Percentiles rank a stretch among this genome's conserved stretches.
Evolutionary conservation across 768 basidiomycete genomes (phyloP).

Genomic region (Amanita pseudoporphyria): DNA sequence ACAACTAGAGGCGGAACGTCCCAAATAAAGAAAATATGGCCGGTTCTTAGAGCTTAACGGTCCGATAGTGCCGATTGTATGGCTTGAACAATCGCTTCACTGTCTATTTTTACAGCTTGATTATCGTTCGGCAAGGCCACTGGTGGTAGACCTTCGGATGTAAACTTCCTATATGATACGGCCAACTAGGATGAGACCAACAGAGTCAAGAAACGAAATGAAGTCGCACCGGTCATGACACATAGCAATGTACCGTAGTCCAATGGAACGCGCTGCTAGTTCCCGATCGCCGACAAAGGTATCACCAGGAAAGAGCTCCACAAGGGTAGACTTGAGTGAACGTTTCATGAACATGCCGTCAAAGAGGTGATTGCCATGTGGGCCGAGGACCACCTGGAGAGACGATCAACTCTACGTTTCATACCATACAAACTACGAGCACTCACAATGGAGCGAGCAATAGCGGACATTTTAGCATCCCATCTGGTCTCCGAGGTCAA

Average conservation of each 20-base stretch:
- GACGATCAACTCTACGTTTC: conserved; percentile 5
- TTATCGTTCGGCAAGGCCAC: conserved; percentile 17
- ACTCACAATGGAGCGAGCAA: conserved; percentile 61
- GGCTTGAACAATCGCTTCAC: conserved; percentile 28
- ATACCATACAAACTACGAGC: background rate
- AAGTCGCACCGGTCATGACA: conserved; percentile 27
- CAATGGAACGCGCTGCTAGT: conserved; percentile 41
- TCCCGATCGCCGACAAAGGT: conserved; percentile 57
- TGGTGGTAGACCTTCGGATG: conserved; percentile 23
- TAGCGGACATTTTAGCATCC: conserved; percentile 52
- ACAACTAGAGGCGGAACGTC: no score
- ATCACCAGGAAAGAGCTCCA: conserved; percentile 71
- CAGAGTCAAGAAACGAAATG: background rate
- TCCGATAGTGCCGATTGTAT: conserved; percentile 15
- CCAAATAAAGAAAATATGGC: background rate
- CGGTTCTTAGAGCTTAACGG: background rate
- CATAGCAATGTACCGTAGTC: conserved; percentile 54
- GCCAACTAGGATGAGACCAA: background rate
- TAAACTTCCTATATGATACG: conserved; percentile 23
- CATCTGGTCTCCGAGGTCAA: conserved; percentile 41
- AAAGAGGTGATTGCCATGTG: conserved; percentile 50
- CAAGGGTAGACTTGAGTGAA: conserved; percentile 47
- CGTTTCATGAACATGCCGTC: conserved; percentile 66
- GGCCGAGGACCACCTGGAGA: conserved; percentile 48
- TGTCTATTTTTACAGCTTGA: conserved; percentile 26